Evolutionary conservation across 495 filamentous ascomycete genomes (phyloP).

Genomic region (Penicillium parvum): DNA sequence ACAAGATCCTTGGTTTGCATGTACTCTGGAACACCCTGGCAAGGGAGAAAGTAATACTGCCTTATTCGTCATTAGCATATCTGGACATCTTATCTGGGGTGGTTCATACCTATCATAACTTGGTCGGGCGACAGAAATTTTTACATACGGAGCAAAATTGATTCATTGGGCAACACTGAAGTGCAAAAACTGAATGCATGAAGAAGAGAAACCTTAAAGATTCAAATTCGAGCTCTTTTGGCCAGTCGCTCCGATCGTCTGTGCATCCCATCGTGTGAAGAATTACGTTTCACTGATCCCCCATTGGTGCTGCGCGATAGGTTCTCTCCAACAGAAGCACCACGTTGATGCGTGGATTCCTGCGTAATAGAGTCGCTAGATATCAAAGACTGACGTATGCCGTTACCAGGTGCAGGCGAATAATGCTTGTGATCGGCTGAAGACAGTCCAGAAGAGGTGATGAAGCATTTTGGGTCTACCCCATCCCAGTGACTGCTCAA

Average conservation of each 20-base stretch:
- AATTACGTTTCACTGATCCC: slow-evolving; percentile 6
- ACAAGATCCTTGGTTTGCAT: too few species aligned
- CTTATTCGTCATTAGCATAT: too few species aligned
- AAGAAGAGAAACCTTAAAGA: slow-evolving; percentile 2
- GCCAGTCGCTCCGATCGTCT: slow-evolving; percentile 7
- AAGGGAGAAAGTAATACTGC: too few species aligned
- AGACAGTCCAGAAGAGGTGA: slow-evolving; percentile 7
- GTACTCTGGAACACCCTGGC: too few species aligned
- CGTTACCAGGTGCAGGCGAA: slow-evolving; percentile 2
- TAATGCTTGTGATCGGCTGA: slow-evolving; percentile 7
- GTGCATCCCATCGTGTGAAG: neutral
- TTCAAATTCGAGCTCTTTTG: slow-evolving; percentile 1
- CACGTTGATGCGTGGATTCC: neutral
- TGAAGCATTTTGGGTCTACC: slow-evolving; percentile 10
- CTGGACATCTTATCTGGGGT: too few species aligned
- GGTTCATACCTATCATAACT: too few species aligned
- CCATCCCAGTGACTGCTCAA: slow-evolving; percentile 1
- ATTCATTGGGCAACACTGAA: neutral
- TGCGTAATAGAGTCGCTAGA: slow-evolving; percentile 4
- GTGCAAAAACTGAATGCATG: neutral
- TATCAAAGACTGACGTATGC: slow-evolving; percentile 1
- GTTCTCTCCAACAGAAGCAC: slow-evolving; percentile 2
- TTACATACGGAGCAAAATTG: too few species aligned
- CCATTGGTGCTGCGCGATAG: neutral
- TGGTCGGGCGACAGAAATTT: too few species aligned